Evolutionary conservation across 768 basidiomycete genomes (phyloP).

Genomic region (Pulveroboletus sp.): DNA sequence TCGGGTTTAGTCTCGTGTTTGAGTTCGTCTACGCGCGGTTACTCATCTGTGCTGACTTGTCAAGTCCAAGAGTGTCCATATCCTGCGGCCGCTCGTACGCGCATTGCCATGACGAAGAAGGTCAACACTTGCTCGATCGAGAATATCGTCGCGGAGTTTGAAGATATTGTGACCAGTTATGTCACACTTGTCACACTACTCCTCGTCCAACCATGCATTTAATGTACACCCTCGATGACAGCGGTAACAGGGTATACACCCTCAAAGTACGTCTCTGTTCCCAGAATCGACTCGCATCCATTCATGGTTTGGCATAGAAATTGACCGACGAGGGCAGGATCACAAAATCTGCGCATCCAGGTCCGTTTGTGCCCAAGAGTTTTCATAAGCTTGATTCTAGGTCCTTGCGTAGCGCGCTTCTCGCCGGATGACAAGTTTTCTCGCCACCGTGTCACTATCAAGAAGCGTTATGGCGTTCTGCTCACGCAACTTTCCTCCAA

Average conservation of each 20-base stretch:
- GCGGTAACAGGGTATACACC: slow-evolving; percentile 85
- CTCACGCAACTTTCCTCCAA: slow-evolving; percentile 87
- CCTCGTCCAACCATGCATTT: slow-evolving; percentile 76
- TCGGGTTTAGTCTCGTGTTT: too few relatives aligned
- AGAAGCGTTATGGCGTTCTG: slow-evolving; percentile 88
- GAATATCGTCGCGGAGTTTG: slow-evolving; percentile 16
- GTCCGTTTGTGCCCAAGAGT: slow-evolving; percentile 40
- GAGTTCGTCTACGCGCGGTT: too few relatives aligned
- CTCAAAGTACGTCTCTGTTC: slow-evolving; percentile 67
- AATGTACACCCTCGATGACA: slow-evolving; percentile 85
- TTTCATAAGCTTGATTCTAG: background rate
- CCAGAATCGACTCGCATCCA: background rate
- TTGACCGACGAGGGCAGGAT: slow-evolving; percentile 73
- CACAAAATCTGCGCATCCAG: slow-evolving; percentile 96
- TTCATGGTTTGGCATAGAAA: slow-evolving; percentile 58
- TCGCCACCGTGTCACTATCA: slow-evolving; percentile 94
- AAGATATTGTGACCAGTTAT: background rate
- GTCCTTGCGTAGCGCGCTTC: slow-evolving; percentile 73
- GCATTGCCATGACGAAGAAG: too few relatives aligned
- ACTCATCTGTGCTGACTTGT: too few relatives aligned
- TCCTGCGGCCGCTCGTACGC: too few relatives aligned
- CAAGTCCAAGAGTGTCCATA: too few relatives aligned
- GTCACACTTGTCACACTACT: background rate
- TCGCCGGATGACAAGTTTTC: slow-evolving; percentile 99
- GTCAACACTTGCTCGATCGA: too few relatives aligned